phyloP scores from a whole-genome alignment of 2,329 filamentous ascomycete genomes.

The Fusarium acutatum region DNA sequence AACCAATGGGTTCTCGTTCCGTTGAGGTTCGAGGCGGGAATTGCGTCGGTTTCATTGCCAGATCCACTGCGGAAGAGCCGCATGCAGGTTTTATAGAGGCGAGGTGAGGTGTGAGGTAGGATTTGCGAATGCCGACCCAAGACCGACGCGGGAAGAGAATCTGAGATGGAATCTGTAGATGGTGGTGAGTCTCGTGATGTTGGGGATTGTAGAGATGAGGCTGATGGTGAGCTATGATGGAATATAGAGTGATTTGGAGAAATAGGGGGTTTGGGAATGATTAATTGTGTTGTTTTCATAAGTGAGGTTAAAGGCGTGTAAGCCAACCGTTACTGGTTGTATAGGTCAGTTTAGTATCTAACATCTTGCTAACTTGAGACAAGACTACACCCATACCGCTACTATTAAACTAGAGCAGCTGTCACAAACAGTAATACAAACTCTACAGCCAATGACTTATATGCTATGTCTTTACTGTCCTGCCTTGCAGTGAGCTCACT shows the following conservation, averaged over 20 bases:
- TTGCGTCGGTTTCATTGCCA: conserved; percentile 32
- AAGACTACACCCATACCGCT: neutral
- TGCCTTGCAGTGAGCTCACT: neutral
- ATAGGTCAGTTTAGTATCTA: neutral
- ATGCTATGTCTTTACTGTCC: neutral
- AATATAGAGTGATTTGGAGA: neutral
- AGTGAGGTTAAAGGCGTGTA: neutral
- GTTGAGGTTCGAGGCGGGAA: conserved; percentile 29
- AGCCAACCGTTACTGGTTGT: neutral
- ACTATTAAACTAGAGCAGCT: neutral
- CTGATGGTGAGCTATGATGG: neutral
- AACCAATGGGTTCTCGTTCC: conserved; percentile 26
- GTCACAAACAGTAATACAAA: neutral
- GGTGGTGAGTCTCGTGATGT: neutral
- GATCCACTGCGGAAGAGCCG: conserved; percentile 40
- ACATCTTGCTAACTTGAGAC: neutral
- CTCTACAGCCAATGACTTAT: neutral
- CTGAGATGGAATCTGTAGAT: conserved; percentile 24
- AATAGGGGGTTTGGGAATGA: neutral
- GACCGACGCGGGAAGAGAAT: conserved; percentile 27
- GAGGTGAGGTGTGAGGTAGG: neutral
- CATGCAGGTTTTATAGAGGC: conserved; percentile 13
- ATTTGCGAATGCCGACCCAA: conserved; percentile 39
- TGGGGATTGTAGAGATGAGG: neutral
- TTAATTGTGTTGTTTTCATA: neutral